phyloP scores from a whole-genome alignment of 2,329 filamentous ascomycete species.

The Fusarium praegraminearum region DNA sequence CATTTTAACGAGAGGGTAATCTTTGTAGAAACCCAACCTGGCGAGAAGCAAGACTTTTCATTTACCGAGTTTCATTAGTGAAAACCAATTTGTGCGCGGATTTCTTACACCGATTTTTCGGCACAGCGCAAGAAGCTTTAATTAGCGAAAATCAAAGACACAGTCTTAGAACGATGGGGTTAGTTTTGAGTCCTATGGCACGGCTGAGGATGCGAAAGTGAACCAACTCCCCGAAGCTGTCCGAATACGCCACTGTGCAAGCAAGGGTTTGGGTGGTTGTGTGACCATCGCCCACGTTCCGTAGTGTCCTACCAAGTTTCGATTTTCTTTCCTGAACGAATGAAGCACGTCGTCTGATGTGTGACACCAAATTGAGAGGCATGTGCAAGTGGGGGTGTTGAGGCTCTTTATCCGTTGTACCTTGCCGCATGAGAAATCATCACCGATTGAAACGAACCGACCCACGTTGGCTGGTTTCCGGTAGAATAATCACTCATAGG shows the following conservation, averaged over 20 bases:
- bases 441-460: constrained; percentile 11
- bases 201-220: constrained; percentile 1
- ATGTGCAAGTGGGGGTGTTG: constrained; percentile 29
- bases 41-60: background rate
- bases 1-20: background rate
- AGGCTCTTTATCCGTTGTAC: constrained; percentile 15
- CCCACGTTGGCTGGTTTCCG: constrained; percentile 16
- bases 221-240: constrained; percentile 38
- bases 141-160: constrained; percentile 12
- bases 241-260: constrained; percentile 19
- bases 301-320: constrained; percentile 15
- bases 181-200: constrained; percentile 18
- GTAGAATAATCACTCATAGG: constrained; percentile 33
- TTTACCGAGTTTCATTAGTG: background rate
- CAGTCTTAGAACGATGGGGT: constrained; percentile 22
- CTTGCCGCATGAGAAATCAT: constrained; percentile 20
- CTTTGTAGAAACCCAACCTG: background rate
- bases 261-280: constrained; percentile 7
- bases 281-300: constrained; percentile 24
- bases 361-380: constrained; percentile 7
- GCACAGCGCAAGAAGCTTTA: constrained; percentile 9
- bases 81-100: constrained; percentile 20
- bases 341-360: constrained; percentile 9
- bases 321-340: constrained; percentile 15
- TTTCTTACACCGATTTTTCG: constrained; percentile 28